These are phyloP conservation scores for Maudiozyma serrabonitensis DNA, from an alignment of 805 yeast genomes.

Conservation along the genomic window DNA sequence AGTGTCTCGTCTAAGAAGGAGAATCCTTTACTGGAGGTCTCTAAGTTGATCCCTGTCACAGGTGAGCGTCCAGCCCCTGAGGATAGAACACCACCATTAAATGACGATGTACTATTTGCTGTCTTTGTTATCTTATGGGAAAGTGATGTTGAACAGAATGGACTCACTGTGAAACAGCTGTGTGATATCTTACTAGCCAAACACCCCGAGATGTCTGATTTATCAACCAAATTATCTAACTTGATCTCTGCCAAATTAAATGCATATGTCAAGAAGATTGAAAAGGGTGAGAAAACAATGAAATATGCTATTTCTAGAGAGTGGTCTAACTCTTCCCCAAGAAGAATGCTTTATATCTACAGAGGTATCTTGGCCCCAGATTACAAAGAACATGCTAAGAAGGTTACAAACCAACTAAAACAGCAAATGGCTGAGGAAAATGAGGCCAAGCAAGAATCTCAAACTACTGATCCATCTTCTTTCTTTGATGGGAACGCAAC, in stretches of 20 bases:
- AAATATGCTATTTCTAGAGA: slow-evolving; percentile 72
- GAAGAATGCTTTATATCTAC: slow-evolving; percentile 80
- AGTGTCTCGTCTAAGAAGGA: slow-evolving; percentile 13
- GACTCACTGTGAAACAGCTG: slow-evolving; percentile 85
- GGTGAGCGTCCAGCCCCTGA: slow-evolving; percentile 66
- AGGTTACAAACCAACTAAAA: slow-evolving; percentile 31
- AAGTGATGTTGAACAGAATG: slow-evolving; percentile 56
- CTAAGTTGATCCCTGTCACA: slow-evolving; percentile 72
- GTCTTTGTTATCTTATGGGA: slow-evolving; percentile 65
- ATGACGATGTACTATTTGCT: slow-evolving; percentile 67
- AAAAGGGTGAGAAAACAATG: slow-evolving; percentile 67
- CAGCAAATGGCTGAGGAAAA: slow-evolving; percentile 12
- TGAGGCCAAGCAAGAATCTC: not conserved
- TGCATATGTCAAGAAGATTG: slow-evolving; percentile 78
- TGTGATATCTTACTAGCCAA: slow-evolving; percentile 65
- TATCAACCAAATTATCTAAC: slow-evolving; percentile 73
- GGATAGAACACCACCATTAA: slow-evolving; percentile 43
- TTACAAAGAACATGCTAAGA: slow-evolving; percentile 61
- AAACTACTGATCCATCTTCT: no score
- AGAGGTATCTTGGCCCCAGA: slow-evolving; percentile 71
- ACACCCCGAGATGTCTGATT: slow-evolving; percentile 77
- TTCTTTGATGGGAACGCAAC: not conserved
- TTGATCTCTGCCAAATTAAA: slow-evolving; percentile 73
- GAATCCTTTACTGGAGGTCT: slow-evolving; percentile 33
- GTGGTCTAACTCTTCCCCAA: slow-evolving; percentile 87